Conservation (phyloP, 2,329 filamentous ascomycete species). For the Berkeleyomyces rouxiae region DNA sequence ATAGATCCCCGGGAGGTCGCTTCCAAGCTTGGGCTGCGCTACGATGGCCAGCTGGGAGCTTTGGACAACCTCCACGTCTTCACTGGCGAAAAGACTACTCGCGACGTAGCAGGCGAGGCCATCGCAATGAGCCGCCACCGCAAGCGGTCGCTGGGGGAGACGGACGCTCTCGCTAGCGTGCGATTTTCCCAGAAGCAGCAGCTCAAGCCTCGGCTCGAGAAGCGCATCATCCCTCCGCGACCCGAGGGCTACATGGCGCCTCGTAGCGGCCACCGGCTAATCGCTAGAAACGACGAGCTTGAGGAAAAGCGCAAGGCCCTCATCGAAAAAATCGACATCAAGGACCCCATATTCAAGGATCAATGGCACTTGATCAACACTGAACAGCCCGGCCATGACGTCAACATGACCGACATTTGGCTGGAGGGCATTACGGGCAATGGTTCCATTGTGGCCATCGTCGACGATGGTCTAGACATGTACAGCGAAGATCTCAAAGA, state of each 20-base stretch:
- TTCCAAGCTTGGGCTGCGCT: conserved; percentile 51
- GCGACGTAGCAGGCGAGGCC: conserved; percentile 34
- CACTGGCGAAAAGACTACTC: conserved; percentile 45
- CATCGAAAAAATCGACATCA: conserved; percentile 52
- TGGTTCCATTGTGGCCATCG: conserved; percentile 78
- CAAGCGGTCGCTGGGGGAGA: conserved; percentile 38
- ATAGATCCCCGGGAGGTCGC: conserved; percentile 55
- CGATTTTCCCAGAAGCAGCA: conserved; percentile 62
- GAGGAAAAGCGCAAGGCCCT: conserved; percentile 43
- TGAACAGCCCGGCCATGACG: conserved; percentile 65
- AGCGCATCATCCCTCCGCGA: conserved; percentile 30
- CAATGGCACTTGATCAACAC: conserved; percentile 95
- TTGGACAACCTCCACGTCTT: conserved; percentile 76
- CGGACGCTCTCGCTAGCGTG: conserved; percentile 54
- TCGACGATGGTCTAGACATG: conserved; percentile 94
- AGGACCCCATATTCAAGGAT: conserved; percentile 78
- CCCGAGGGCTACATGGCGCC: conserved; percentile 17
- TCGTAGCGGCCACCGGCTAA: conserved; percentile 16
- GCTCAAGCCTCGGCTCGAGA: conserved; percentile 31
- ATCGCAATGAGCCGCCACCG: conserved; percentile 29
- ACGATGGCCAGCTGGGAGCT: conserved; percentile 68
- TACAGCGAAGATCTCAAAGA: conserved; percentile 79
- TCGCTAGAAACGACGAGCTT: conserved; percentile 22
- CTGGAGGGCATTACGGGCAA: conserved; percentile 76
- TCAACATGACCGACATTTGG: conserved; percentile 95